These are phyloP conservation scores for Sphagnum tenellum DNA, from an alignment of 225 moss, liverwort and hornwort species.

Conservation along the genomic window DNA sequence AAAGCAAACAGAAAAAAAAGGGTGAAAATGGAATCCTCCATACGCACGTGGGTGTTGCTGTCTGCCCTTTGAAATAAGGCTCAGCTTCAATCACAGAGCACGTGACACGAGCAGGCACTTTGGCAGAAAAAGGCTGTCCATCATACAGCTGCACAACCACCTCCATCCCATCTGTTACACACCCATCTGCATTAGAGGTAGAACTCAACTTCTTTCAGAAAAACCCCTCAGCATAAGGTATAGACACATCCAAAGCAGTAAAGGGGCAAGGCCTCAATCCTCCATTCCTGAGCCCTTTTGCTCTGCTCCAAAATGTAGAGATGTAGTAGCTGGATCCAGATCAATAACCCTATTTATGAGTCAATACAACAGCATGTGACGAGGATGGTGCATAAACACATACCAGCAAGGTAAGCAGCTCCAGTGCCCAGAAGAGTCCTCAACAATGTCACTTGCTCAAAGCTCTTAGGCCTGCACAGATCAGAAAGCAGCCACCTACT, in stretches of 20 bases:
- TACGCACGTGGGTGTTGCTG: conserved; percentile 91
- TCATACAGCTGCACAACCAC: conserved; percentile 89
- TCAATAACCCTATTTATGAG: no score
- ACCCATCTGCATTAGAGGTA: background rate
- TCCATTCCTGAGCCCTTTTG: no score
- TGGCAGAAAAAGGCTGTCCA: conserved; percentile 79
- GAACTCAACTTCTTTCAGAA: no score
- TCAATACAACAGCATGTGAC: background rate
- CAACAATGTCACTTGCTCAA: conserved; percentile 77
- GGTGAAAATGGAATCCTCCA: background rate
- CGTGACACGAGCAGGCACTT: conserved; percentile 76
- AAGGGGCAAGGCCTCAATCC: no score
- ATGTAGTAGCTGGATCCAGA: no score
- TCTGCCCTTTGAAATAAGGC: conserved; percentile 93
- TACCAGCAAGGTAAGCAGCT: conserved; percentile 78
- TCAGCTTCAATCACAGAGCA: conserved; percentile 90
- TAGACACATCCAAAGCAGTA: no score
- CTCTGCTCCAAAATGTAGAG: no score
- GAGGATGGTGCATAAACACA: background rate
- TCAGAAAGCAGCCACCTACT: background rate
- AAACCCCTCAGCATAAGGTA: no score
- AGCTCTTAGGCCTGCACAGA: conserved; percentile 55
- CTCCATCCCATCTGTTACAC: conserved; percentile 76
- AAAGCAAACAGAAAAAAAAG: background rate
- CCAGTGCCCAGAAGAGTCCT: conserved; percentile 65